Conservation (phyloP, 2,329 filamentous ascomycete species). For the Beauveria sp. region DNA sequence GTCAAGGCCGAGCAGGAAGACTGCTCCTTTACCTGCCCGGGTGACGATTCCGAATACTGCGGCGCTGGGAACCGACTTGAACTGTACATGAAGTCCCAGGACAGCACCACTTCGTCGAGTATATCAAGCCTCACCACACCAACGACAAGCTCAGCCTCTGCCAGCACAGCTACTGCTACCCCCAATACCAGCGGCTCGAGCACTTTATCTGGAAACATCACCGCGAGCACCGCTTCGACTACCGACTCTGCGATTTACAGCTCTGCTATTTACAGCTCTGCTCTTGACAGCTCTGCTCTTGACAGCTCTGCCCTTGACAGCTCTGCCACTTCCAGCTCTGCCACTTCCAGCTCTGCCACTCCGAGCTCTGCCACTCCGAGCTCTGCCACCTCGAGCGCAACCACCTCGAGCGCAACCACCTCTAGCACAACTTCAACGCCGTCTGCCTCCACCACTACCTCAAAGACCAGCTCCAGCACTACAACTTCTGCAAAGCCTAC, state of each 20-base stretch:
- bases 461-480: neutral
- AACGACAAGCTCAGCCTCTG: neutral
- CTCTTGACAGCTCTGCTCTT: too few species aligned
- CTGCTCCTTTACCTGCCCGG: conserved; percentile 26
- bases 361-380: neutral
- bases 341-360: neutral
- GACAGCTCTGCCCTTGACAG: too few species aligned
- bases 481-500: conserved; percentile 15
- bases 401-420: too few species aligned
- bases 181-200: neutral
- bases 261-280: neutral
- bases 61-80: conserved; percentile 26
- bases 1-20: conserved; percentile 23
- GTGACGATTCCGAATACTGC: conserved; percentile 26
- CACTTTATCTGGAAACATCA: neutral
- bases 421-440: neutral
- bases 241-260: neutral
- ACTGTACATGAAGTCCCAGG: conserved; percentile 21
- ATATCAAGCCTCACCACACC: neutral
- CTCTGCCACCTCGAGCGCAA: neutral
- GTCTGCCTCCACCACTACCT: neutral
- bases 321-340: neutral
- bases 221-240: neutral
- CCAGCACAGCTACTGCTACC: neutral
- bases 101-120: neutral